Evolutionary conservation across 2,329 filamentous ascomycete genomes (phyloP), one percentile per base, ranked within the genome.

Genomic region (Penicillium brevicompactum): DNA sequence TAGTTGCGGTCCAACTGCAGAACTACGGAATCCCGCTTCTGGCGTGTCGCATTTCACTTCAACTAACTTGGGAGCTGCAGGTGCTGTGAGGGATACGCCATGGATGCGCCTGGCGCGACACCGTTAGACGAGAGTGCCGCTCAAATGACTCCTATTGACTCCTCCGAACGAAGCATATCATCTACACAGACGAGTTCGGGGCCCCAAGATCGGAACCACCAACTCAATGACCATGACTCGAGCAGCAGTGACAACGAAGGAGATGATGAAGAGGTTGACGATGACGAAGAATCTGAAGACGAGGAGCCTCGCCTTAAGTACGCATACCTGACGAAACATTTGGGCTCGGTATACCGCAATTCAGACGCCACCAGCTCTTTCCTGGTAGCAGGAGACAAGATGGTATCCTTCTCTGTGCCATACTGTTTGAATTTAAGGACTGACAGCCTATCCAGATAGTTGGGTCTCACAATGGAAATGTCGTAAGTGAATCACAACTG

Each of bases 271-370:
- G 83, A 85, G 0, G 84, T 85, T 0, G 84, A 87, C 0, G 84
- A 86, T 0, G 86, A 87, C 0, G 88, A 91, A 0, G 88, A 90
- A 0, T 87, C 89, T 0, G 91, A 95, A 0, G 91, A 92, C 0
- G 92, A 97, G 16, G 93, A 97, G 75, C 95, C 94, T 27, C 89
- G 88, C 69, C 84, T 99, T 66, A 99, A 99, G 76, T 97, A 97
- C 73, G 89, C 88, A 48, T 88, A 91, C 46, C 77, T 97, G 64
- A 97, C 94, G 7, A 88, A 87, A 57, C 87, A 88, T 67, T 78
- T 99, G 58, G 86, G 84, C 24, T 80, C 88, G 42, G 84, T 97
- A 32, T 99, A 99, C 77, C 87, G 92, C 55, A 96, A 96, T 77
- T 92, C 91, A 65, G 94, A 99, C 82, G 91, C 92, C 64, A 97